phyloP scores from a whole-genome alignment of 2,329 filamentous ascomycete genomes.

The Aspergillus ibericus region DNA sequence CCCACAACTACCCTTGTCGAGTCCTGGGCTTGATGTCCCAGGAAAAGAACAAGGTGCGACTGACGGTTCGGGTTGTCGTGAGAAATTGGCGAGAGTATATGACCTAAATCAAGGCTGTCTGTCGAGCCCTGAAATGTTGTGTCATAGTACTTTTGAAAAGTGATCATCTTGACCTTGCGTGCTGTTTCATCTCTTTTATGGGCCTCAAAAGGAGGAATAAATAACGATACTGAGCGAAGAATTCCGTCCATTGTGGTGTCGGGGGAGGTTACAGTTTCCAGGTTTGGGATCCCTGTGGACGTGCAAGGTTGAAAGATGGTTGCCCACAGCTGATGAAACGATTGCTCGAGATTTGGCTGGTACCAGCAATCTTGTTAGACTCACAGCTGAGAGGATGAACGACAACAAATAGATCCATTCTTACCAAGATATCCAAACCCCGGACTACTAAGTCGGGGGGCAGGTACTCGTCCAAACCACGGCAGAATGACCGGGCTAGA shows the following conservation, averaged over 20 bases:
- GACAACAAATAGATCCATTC: not conserved
- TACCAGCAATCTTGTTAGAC: not conserved
- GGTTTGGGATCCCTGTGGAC: not conserved
- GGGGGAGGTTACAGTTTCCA: not conserved
- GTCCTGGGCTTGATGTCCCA: slow-evolving; percentile 1
- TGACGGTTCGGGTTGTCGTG: not conserved
- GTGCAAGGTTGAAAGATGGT: not conserved
- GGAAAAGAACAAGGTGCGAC: not conserved
- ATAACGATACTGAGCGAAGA: not conserved
- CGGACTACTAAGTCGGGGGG: not conserved
- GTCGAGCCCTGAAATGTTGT: not conserved
- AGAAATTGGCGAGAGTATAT: not conserved
- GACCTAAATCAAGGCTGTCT: not conserved
- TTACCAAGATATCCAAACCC: not conserved
- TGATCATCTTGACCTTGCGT: not conserved
- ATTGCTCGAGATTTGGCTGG: slow-evolving; percentile 3
- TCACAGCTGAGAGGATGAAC: not conserved
- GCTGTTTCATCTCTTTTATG: not conserved
- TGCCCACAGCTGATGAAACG: slow-evolving; percentile 2
- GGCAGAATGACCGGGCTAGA: not conserved
- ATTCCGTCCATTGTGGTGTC: not conserved
- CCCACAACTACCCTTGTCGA: not conserved
- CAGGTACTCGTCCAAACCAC: not conserved
- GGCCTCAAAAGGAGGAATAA: not conserved
- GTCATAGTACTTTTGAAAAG: not conserved